Base-by-base conservation (phyloP, 2,329 filamentous ascomycete species). In the Cryoendolithus antarcticus region DNA sequence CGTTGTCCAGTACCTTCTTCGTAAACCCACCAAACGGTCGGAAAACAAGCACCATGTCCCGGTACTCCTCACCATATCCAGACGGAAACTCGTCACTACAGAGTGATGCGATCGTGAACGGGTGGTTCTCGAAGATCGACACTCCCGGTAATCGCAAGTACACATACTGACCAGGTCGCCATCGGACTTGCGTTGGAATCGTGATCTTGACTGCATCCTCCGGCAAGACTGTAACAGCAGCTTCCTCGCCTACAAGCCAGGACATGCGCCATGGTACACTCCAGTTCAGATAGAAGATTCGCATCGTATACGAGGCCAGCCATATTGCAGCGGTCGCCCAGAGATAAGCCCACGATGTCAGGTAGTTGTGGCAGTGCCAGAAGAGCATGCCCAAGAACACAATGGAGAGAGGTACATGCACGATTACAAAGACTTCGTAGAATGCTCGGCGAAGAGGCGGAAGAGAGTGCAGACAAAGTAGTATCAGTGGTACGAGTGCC, bases 161-260 rank as follows among this genome's bases (percentile, higher is more conserved):
- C 11, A 95, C 82, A 51, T 93, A 95, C 60, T 96, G 91, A 4
- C 89, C 91, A 1, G 89, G 86, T 55, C 77, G 80, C 89, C 89
- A 96, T 45, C 76, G 80, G 72, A 93, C 83, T 59, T 89, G 85
- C 0, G 89, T 95, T 1, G 89, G 86, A 37, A 96, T 82, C 0
- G 89, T 95, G 49, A 96, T 75, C 60, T 95, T 95, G 64, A 96
- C 80, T n/a, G 86, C 85, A 54, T 93, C 89, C 53, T 95, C 86
- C 2, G 86, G 80, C 67, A 96, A 80, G 15, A 95, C 70, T 1
- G 85, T 91, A 30, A 95, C 79, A 19, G 86, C 84, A 1, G 85
- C 86, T 62, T 94, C 86, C 51, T 96, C 89, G 35, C 89, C 89
- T 32, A 94, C 82, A 51, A 93, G 66, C 65, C 85, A 93, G 0